phyloP scores from a whole-genome alignment of 163 green algal species.

The Scenedesmus sp. region DNA sequence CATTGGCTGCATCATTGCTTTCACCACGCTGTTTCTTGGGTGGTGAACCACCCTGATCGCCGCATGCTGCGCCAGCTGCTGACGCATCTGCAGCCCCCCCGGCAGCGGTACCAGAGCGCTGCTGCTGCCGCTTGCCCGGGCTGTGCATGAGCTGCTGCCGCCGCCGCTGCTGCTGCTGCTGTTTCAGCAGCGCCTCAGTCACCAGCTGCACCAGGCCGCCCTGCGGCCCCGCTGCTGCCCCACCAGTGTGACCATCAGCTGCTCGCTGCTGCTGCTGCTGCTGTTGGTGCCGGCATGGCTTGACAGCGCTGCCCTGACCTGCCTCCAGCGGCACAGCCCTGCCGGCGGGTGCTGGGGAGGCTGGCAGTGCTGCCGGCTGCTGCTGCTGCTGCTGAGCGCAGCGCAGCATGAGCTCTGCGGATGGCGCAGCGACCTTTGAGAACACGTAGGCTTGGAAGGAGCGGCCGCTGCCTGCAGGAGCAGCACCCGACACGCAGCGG shows the following conservation, averaged over 20 bases:
- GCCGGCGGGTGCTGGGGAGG: not conserved
- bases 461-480: constrained; percentile 84
- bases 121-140: constrained; percentile 5
- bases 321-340: not conserved
- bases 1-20: not conserved
- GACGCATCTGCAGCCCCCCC: not conserved
- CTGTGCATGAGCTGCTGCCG: constrained; percentile 4
- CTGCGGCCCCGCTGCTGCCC: not conserved
- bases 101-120: not conserved
- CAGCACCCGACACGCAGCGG: not conserved
- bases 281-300: not conserved
- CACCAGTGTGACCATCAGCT: not conserved
- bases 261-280: not conserved
- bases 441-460: constrained; percentile 94
- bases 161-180: constrained; percentile 13
- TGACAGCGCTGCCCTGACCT: not conserved
- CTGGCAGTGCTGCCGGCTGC: constrained; percentile 1
- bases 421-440: constrained; percentile 55
- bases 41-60: not conserved
- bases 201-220: constrained; percentile 34
- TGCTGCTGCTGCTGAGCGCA: constrained; percentile 30
- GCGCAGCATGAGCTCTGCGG: constrained; percentile 40
- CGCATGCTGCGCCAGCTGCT: not conserved
- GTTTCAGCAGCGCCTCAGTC: not conserved
- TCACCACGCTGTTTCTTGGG: constrained; percentile 33